A percentile compares a stretch with the other conserved stretches of the same genome.
These are phyloP conservation scores for Stachybotrys elegans DNA, from an alignment of 2,329 filamentous ascomycete genomes.

Conservation along the genomic window DNA sequence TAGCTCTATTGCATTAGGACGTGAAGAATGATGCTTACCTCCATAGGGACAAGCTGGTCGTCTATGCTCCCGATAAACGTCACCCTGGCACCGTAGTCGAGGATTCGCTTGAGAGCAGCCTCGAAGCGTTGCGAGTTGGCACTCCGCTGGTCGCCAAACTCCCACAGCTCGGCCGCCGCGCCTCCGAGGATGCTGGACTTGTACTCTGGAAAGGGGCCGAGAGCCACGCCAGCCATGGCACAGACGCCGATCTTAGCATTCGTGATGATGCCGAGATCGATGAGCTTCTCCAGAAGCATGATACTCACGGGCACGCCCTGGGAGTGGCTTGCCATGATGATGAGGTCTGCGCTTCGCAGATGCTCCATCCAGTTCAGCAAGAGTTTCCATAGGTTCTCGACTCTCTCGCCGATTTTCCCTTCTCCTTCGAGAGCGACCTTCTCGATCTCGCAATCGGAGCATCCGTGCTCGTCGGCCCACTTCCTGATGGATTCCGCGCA, in stretches of 20 bases:
- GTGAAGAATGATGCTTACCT: constrained; percentile 46
- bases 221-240: constrained; percentile 83
- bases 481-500: constrained; percentile 77
- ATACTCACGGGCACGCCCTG: constrained; percentile 92
- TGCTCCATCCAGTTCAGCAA: constrained; percentile 93
- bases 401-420: constrained; percentile 82
- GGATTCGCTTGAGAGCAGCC: constrained; percentile 64
- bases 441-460: constrained; percentile 74
- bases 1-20: constrained; percentile 13
- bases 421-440: constrained; percentile 94
- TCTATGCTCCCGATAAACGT: constrained; percentile 93
- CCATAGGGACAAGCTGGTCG: constrained; percentile 90
- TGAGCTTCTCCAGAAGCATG: constrained; percentile 88
- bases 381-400: constrained; percentile 90
- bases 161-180: constrained; percentile 89
- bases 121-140: constrained; percentile 79
- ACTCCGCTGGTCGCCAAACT: constrained; percentile 80
- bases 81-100: constrained; percentile 76
- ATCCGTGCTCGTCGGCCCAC: constrained; percentile 74
- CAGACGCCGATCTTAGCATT: constrained; percentile 78
- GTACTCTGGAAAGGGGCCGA: constrained; percentile 90
- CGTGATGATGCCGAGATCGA: constrained; percentile 80
- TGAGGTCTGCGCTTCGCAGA: constrained; percentile 80
- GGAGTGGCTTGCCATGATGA: constrained; percentile 89
- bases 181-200: constrained; percentile 85